phyloP scores from a whole-genome alignment of 2,329 filamentous ascomycete genomes.

The Fonsecaea nubica region DNA sequence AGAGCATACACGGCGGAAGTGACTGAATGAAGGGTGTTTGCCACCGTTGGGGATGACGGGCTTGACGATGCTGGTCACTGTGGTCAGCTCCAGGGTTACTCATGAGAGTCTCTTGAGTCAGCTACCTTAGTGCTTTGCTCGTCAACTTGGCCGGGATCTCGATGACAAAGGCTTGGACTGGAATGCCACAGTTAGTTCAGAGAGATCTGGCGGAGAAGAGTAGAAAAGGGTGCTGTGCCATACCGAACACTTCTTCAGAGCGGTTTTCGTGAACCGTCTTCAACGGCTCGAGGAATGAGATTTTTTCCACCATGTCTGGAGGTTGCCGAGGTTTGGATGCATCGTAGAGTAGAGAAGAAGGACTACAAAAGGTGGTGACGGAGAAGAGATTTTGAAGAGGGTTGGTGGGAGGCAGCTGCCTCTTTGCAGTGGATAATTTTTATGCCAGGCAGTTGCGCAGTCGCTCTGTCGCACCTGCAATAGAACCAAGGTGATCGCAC shows the following conservation, averaged over 20 bases:
- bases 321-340: slow-evolving; percentile 22
- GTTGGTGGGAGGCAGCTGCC: slow-evolving; percentile 7
- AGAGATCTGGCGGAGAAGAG: slow-evolving; percentile 8
- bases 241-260: slow-evolving; percentile 51
- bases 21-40: slow-evolving; percentile 46
- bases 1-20: slow-evolving; percentile 38
- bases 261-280: slow-evolving; percentile 53
- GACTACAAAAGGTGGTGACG: neutral
- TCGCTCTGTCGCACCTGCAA: slow-evolving; percentile 1
- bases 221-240: slow-evolving; percentile 18
- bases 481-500: neutral
- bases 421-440: neutral
- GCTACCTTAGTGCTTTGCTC: slow-evolving; percentile 53
- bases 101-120: neutral
- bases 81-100: slow-evolving; percentile 11
- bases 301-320: slow-evolving; percentile 32
- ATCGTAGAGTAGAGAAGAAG: slow-evolving; percentile 23
- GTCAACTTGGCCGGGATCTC: slow-evolving; percentile 54
- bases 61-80: slow-evolving; percentile 37
- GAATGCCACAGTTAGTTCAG: slow-evolving; percentile 28
- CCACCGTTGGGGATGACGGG: slow-evolving; percentile 48
- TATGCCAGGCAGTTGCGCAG: slow-evolving; percentile 9
- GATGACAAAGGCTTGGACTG: slow-evolving; percentile 52
- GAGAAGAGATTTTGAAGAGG: neutral
- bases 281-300: slow-evolving; percentile 45